Conservation (phyloP, 352 stramenopile species). For the Phytophthora ramorum region DNA sequence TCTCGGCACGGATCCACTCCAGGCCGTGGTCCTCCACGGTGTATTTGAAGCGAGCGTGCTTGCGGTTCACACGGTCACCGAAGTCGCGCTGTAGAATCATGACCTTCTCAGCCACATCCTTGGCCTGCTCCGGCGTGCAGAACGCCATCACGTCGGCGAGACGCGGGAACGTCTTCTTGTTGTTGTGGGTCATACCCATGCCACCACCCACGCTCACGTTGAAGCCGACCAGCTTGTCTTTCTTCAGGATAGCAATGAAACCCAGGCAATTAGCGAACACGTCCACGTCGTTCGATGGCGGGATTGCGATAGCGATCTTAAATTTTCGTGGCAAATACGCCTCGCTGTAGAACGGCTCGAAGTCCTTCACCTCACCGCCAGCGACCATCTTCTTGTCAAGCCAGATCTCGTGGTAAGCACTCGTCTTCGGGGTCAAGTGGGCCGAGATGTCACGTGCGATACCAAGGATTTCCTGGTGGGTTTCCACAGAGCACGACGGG, state of each 20-base stretch:
- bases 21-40: conserved; percentile 97
- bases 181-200: conserved; percentile 98
- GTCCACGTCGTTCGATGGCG: conserved; percentile 97
- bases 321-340: conserved; percentile 98
- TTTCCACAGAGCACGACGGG: conserved; percentile 86
- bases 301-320: conserved; percentile 98
- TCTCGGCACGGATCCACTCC: conserved; percentile 92
- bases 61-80: conserved; percentile 96
- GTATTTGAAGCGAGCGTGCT: conserved; percentile 99
- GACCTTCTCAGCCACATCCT: conserved; percentile 93
- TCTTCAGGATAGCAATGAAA: conserved; percentile 93
- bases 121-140: conserved; percentile 93
- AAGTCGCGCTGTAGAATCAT: conserved; percentile 96
- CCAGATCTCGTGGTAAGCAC: conserved; percentile 98
- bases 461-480: conserved; percentile 87
- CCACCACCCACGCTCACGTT: conserved; percentile 97
- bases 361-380: conserved; percentile 92
- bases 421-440: conserved; percentile 94
- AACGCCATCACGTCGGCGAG: conserved; percentile 97
- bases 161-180: conserved; percentile 97
- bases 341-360: conserved; percentile 98
- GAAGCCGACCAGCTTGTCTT: conserved; percentile 91
- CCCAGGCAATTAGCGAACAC: conserved; percentile 98
- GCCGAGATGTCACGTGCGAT: conserved; percentile 92
- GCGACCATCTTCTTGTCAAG: conserved; percentile 97